Base-by-base conservation (phyloP, 805 yeast species). In the Candida koratica region DNA sequence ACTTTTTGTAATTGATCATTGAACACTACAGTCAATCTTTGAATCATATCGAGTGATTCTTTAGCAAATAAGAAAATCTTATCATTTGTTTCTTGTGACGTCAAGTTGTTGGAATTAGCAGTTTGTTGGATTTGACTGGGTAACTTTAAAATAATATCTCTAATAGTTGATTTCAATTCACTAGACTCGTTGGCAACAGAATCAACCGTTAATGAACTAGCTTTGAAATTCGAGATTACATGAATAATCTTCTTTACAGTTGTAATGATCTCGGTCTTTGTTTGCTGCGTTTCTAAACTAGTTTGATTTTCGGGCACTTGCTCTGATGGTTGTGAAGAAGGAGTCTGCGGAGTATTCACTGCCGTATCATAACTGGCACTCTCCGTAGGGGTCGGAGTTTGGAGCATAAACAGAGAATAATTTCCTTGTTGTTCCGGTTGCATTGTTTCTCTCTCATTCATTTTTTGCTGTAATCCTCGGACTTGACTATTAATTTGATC, bases 191-290 rank as follows among this genome's bases (percentile, higher is more conserved):
- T 36, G 5, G 27, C 12, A 6, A n/a, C 38, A 6, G 30, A 6
- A 13, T 35, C 43, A 3, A 85, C 84, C 45, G 32, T 81, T 87
- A 6, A 88, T 3, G 37, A 24, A 25, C 45, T 44, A 12, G 48
- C 40, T 29, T 55, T 84, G 47, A 86, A 85, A 44, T 84, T 84
- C 3, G 97, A 85, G 8, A 93, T 84, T 25, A 90, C 77, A 26
- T 79, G 77, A 23, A 89, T 88, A 31, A 88, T 87, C 53, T 87
- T 90, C 55, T 86, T 85, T 17, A 93, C 89, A 0, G 97, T 93
- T 0, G 84, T 75, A 6, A 89, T 81, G 23, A 90, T 86, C 47
- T 90, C 98, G 46, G 79, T 75, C 44, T 85, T 83, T 23, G 89
- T 71, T 29, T 77, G 58, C 37, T 58, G 61, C 1, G 60, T 46